Percentiles rank a stretch among this genome's conserved stretches.
phyloP scores from a whole-genome alignment of 176 grass and related monocot genomes.

The Bromus sterilis region DNA sequence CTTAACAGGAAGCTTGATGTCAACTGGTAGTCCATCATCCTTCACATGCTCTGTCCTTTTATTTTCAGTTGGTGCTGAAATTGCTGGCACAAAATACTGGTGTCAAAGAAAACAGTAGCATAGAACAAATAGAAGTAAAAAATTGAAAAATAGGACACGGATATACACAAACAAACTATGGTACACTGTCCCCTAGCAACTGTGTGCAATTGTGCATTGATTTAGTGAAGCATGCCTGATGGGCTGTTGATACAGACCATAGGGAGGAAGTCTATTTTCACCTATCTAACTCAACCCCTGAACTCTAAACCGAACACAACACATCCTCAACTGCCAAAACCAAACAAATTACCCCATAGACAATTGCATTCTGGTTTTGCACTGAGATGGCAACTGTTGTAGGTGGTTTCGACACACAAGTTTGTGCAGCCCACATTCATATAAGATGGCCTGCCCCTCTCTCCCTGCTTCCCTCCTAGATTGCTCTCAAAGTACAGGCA shows the following conservation, averaged over 20 bases:
- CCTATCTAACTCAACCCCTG: background rate
- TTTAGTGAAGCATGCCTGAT: background rate
- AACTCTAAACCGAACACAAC: background rate
- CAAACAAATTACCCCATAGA: background rate
- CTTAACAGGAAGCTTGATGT: slow-evolving; percentile 95
- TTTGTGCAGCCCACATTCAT: background rate
- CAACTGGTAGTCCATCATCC: slow-evolving; percentile 70
- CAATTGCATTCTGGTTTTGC: background rate
- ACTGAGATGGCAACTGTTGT: background rate
- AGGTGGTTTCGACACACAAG: background rate
- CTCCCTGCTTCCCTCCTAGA: background rate
- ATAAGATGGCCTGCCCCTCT: background rate
- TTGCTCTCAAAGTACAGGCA: background rate
- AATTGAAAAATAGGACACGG: background rate
- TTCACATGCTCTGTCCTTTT: slow-evolving; percentile 70
- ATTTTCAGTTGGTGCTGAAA: slow-evolving; percentile 54
- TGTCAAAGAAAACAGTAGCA: slow-evolving; percentile 17
- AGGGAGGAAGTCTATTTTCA: background rate
- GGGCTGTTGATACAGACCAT: background rate
- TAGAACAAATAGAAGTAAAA: background rate
- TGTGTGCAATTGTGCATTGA: background rate
- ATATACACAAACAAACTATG: background rate
- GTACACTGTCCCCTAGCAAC: background rate
- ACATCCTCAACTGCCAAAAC: background rate
- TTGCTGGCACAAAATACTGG: slow-evolving; percentile 42